Evolutionary conservation across 352 stramenopile species (phyloP).

Genomic region (Achlya hypogyna): DNA sequence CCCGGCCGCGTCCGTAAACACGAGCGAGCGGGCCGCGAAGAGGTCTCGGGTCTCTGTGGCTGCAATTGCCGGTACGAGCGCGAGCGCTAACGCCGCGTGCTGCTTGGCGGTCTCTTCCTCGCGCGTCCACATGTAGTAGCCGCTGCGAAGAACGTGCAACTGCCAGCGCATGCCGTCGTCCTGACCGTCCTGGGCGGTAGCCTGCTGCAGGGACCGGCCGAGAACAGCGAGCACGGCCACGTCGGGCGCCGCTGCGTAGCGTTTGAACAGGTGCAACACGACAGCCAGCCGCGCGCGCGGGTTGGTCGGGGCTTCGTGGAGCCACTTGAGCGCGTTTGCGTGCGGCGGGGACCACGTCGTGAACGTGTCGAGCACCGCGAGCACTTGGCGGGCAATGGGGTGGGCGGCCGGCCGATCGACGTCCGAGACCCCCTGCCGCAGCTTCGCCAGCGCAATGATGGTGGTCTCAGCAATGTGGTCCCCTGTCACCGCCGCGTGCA

Average conservation of each 20-base stretch:
- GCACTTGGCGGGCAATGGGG: background rate
- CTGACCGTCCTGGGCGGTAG: background rate
- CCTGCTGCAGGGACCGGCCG: background rate
- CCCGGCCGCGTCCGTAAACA: background rate
- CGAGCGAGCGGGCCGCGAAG: background rate
- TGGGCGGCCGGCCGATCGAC: background rate
- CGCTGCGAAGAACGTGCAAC: constrained; percentile 9
- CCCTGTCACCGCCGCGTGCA: background rate
- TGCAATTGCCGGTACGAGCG: background rate
- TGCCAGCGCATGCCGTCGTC: background rate
- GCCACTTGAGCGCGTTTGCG: background rate
- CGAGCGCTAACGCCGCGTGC: constrained; percentile 42
- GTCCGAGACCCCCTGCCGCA: background rate
- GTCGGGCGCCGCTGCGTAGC: background rate
- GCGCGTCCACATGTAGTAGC: constrained; percentile 37
- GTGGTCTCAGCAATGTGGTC: background rate
- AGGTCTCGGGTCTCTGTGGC: background rate
- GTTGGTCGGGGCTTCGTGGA: background rate
- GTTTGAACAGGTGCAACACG: constrained; percentile 3
- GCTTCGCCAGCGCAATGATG: background rate
- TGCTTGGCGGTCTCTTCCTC: constrained; percentile 59
- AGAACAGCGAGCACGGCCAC: background rate
- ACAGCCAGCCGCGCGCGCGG: background rate
- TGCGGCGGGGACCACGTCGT: background rate
- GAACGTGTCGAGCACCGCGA: background rate